These are phyloP conservation scores for Raphanus raphanistrum DNA, from an alignment of 345 rosid genomes.

Conservation along the genomic window DNA sequence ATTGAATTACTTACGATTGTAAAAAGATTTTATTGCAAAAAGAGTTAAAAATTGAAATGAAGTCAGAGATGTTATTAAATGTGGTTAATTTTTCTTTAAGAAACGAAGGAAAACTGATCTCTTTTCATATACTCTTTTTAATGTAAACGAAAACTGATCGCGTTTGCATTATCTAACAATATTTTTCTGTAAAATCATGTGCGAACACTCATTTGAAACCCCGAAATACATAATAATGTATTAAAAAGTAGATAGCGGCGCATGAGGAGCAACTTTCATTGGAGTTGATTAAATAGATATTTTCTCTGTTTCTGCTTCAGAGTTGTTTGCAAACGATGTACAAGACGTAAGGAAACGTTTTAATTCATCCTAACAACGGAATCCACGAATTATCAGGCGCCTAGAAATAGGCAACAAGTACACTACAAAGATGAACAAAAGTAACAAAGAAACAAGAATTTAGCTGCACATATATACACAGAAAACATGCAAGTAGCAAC, in stretches of 20 bases:
- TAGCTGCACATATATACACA: neutral
- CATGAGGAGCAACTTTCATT: neutral
- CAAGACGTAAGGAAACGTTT: neutral
- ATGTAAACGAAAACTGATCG: neutral
- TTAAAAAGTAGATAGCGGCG: neutral
- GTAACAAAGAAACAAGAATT: neutral
- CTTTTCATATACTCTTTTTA: neutral
- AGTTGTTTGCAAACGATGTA: neutral
- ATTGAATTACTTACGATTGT: neutral
- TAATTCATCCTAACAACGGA: neutral
- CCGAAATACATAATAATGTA: neutral
- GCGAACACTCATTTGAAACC: neutral
- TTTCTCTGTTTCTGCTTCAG: neutral
- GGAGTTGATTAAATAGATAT: neutral
- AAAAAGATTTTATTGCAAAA: too few relatives aligned
- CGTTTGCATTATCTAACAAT: neutral
- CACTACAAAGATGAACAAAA: neutral
- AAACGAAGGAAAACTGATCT: neutral
- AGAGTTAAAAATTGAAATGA: too few relatives aligned
- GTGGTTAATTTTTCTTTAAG: too few relatives aligned
- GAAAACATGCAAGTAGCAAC: neutral
- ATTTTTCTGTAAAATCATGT: neutral
- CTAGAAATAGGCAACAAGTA: neutral
- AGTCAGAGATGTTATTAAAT: too few relatives aligned
- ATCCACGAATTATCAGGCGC: neutral